Evolutionary conservation across 768 basidiomycete species (phyloP).

Genomic region (Rubroboletus pulcherrimus): DNA sequence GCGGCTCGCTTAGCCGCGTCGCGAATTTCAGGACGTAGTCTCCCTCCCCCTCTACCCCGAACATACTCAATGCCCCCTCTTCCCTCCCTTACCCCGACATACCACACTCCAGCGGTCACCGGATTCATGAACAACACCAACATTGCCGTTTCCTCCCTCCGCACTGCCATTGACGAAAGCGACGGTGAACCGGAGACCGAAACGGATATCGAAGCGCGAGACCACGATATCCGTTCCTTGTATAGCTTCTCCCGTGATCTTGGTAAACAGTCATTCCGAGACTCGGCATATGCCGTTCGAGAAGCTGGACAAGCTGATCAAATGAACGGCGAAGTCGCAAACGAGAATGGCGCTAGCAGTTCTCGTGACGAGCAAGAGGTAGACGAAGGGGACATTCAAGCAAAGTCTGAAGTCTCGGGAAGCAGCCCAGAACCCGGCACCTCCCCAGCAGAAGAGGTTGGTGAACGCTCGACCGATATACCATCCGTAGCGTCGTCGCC

Average conservation of each 20-base stretch:
- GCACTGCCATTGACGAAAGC: constrained; percentile 34
- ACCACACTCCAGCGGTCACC: constrained; percentile 21
- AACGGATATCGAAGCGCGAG: constrained; percentile 30
- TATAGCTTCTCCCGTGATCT: constrained; percentile 33
- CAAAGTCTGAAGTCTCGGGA: constrained; percentile 15
- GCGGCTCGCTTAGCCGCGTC: constrained; percentile 33
- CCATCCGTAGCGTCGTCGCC: constrained; percentile 29
- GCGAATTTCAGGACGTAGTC: constrained; percentile 28
- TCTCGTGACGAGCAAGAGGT: constrained; percentile 10
- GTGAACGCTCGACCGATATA: constrained; percentile 21
- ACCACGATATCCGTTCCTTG: constrained; percentile 29
- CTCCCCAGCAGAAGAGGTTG: constrained; percentile 23
- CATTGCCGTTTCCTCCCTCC: constrained; percentile 34
- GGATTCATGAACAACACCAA: constrained; percentile 36
- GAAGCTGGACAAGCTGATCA: constrained; percentile 18
- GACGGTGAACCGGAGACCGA: constrained; percentile 33
- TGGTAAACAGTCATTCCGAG: constrained; percentile 24
- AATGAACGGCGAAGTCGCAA: constrained; percentile 21
- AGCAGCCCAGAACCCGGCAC: constrained; percentile 16
- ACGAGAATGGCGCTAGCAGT: constrained; percentile 10
- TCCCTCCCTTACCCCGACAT: constrained; percentile 26
- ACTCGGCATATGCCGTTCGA: constrained; percentile 23
- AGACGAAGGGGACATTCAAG: constrained; percentile 5
- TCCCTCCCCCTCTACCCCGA: constrained; percentile 31
- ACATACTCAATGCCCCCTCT: constrained; percentile 33